Conservation (phyloP, 345 rosid species). For the Limnanthes douglasii region DNA sequence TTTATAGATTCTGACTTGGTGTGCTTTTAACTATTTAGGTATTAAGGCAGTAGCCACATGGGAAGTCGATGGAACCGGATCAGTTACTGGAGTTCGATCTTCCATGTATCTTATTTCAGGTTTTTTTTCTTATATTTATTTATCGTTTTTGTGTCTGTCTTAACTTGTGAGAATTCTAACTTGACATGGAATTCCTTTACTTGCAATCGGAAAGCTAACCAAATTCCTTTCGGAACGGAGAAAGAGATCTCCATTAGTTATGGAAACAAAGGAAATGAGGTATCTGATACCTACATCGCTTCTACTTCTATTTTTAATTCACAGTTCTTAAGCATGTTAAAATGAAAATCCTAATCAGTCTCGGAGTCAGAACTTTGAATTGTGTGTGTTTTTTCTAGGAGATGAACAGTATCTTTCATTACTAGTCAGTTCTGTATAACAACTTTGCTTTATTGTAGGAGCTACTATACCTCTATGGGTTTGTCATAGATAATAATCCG, state of each 20-base stretch:
- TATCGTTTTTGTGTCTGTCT: no score
- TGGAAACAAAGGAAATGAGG: conserved; percentile 97
- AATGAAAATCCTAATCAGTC: no score
- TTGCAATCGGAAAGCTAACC: conserved; percentile 28
- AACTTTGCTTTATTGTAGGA: conserved; percentile 51
- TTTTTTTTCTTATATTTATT: no score
- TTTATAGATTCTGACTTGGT: conserved; percentile 3
- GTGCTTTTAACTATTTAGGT: conserved; percentile 23
- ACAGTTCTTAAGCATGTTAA: no score
- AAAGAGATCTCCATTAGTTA: conserved; percentile 80
- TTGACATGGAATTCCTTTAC: background rate
- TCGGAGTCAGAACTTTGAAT: background rate
- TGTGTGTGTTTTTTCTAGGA: background rate
- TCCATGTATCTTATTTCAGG: conserved; percentile 94
- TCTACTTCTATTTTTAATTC: background rate
- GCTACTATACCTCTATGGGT: conserved; percentile 82
- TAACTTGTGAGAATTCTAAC: conserved; percentile 11
- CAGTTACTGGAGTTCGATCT: conserved; percentile 37
- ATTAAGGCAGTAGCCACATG: conserved; percentile 80
- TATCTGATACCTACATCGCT: conserved; percentile 14
- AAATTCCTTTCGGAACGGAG: conserved; percentile 22
- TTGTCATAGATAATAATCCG: conserved; percentile 71
- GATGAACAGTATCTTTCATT: background rate
- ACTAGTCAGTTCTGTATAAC: no score
- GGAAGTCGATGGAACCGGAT: conserved; percentile 90